Evolutionary conservation across 179 eudicot genomes (phyloP).

Genomic region (Silene vulgaris): DNA sequence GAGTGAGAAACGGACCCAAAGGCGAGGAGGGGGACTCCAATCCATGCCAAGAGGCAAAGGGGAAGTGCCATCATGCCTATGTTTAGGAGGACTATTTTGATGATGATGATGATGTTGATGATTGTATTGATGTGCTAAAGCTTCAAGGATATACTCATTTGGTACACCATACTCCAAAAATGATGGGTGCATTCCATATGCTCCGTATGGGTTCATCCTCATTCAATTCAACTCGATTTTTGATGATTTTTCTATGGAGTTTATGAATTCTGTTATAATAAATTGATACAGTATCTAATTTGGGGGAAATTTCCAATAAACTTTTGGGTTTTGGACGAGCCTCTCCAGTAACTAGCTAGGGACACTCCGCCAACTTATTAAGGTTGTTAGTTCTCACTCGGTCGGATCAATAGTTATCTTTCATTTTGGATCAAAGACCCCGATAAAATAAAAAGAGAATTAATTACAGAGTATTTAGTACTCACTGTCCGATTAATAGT

Average conservation of each 20-base stretch:
- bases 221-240: not conserved
- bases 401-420: too few species aligned
- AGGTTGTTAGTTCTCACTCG: too few species aligned
- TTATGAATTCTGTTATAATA: too few species aligned
- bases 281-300: not conserved
- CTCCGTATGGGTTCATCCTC: constrained; percentile 32
- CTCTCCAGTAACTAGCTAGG: too few species aligned
- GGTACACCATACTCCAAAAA: constrained; percentile 44
- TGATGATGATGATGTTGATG: not conserved
- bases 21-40: constrained; percentile 90
- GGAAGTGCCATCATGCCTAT: constrained; percentile 88
- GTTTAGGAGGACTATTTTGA: constrained; percentile 50
- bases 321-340: not conserved
- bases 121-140: constrained; percentile 22
- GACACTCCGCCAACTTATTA: too few species aligned
- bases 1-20: constrained; percentile 46
- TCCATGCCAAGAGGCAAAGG: constrained; percentile 98
- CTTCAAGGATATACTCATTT: constrained; percentile 39
- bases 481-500: too few species aligned
- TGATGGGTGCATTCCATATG: constrained; percentile 50
- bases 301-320: not conserved
- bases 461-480: too few species aligned
- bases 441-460: too few species aligned
- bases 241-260: not conserved
- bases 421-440: too few species aligned